Conservation (phyloP, 768 basidiomycete genomes). For the Cyathus striatus region DNA sequence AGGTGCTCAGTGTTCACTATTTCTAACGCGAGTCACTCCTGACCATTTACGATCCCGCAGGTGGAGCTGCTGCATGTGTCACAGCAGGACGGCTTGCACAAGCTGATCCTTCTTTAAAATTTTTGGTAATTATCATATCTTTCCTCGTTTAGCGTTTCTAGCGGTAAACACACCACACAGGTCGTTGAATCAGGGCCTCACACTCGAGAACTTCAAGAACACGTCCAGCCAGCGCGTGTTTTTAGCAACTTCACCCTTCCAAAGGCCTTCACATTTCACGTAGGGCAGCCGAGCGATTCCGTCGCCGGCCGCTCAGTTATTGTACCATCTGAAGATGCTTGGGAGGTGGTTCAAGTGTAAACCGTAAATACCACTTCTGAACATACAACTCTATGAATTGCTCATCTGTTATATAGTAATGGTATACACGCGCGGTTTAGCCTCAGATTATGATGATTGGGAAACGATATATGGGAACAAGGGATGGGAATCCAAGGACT, state of each 20-base stretch:
- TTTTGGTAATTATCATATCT: slow-evolving; percentile 39
- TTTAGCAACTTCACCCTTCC: slow-evolving; percentile 8
- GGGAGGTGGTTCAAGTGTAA: slow-evolving; percentile 61
- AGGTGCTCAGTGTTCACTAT: slow-evolving; percentile 19
- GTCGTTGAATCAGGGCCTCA: neutral
- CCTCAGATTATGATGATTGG: slow-evolving; percentile 69
- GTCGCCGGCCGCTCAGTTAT: slow-evolving; percentile 36
- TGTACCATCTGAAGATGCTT: slow-evolving; percentile 41
- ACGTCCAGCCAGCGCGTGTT: neutral
- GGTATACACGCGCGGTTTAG: slow-evolving; percentile 53
- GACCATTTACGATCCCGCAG: slow-evolving; percentile 16
- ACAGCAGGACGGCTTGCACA: slow-evolving; percentile 49
- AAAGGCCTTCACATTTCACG: slow-evolving; percentile 40
- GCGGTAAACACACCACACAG: neutral
- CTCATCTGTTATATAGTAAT: slow-evolving; percentile 23
- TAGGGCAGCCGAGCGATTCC: slow-evolving; percentile 35
- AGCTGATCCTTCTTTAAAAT: slow-evolving; percentile 48
- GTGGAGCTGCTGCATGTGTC: slow-evolving; percentile 54
- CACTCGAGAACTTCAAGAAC: neutral
- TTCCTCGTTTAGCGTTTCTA: neutral
- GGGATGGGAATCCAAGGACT: slow-evolving; percentile 54
- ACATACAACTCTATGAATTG: neutral
- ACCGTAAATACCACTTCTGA: slow-evolving; percentile 33
- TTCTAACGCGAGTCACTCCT: neutral
- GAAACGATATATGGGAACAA: slow-evolving; percentile 41